Percentiles rank a stretch among this genome's conserved stretches.
phyloP scores from a whole-genome alignment of 768 basidiomycete genomes.

The Termitomyces sp. region DNA sequence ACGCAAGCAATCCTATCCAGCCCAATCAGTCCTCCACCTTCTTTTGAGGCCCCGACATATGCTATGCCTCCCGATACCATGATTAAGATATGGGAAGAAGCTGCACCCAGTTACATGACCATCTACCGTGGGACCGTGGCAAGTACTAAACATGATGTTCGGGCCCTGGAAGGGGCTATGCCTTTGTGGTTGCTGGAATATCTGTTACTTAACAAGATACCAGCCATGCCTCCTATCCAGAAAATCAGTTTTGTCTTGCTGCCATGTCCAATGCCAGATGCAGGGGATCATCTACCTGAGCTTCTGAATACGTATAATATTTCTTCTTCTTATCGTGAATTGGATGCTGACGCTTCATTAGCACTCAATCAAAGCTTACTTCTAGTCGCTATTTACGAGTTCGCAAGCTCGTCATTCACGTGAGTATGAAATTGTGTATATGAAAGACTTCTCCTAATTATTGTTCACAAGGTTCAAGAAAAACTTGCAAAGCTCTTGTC shows the following conservation, averaged over 20 bases:
- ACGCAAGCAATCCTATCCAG: slow-evolving; percentile 49
- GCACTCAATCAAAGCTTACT: slow-evolving; percentile 79
- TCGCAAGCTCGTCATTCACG: slow-evolving; percentile 78
- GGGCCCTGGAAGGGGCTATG: slow-evolving; percentile 64
- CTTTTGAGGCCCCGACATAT: slow-evolving; percentile 67
- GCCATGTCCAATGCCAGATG: slow-evolving; percentile 62
- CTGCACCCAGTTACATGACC: slow-evolving; percentile 63
- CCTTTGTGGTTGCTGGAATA: slow-evolving; percentile 91
- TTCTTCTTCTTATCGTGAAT: background rate
- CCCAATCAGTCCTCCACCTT: slow-evolving; percentile 59
- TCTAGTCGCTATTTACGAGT: slow-evolving; percentile 84
- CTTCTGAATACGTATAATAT: slow-evolving; percentile 73
- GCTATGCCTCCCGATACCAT: slow-evolving; percentile 52
- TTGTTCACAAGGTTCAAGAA: slow-evolving; percentile 62
- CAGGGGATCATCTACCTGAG: slow-evolving; percentile 64
- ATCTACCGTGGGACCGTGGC: slow-evolving; percentile 73
- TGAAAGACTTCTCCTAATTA: background rate
- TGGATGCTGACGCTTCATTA: slow-evolving; percentile 19
- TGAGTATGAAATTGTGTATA: slow-evolving; percentile 27
- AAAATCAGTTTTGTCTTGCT: slow-evolving; percentile 91
- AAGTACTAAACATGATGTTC: slow-evolving; percentile 35
- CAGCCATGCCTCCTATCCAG: slow-evolving; percentile 40
- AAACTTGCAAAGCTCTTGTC: slow-evolving; percentile 53
- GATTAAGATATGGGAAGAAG: slow-evolving; percentile 81
- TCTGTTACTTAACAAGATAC: slow-evolving; percentile 61